Evolutionary conservation across 768 basidiomycete species (phyloP).

Genomic region (Grammothele lineata): DNA sequence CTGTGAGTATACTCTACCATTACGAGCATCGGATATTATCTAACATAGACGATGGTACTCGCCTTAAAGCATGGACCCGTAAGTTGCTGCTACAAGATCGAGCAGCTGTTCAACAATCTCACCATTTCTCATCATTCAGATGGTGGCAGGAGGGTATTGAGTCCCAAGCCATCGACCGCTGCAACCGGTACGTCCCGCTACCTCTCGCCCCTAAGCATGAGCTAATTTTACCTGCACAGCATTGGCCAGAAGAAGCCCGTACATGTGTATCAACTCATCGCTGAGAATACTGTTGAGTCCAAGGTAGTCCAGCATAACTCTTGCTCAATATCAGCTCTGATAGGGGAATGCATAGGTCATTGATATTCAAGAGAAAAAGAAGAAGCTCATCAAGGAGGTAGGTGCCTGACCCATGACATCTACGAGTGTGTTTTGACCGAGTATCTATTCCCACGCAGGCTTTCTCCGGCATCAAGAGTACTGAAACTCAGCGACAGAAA

Average conservation of each 20-base stretch:
- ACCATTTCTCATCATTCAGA: constrained; percentile 30
- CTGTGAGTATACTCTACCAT: constrained; percentile 47
- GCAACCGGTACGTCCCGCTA: constrained; percentile 53
- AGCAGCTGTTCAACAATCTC: too few species aligned
- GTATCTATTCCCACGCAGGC: constrained; percentile 61
- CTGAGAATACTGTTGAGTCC: constrained; percentile 84
- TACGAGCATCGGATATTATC: too few species aligned
- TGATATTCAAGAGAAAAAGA: constrained; percentile 86
- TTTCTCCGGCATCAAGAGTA: constrained; percentile 76
- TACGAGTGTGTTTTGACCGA: too few species aligned
- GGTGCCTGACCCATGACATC: constrained; percentile 5
- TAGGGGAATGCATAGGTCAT: too few species aligned
- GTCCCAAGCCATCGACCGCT: constrained; percentile 77
- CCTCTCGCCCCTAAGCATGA: too few species aligned
- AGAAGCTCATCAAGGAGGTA: constrained; percentile 72
- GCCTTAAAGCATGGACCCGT: constrained; percentile 73
- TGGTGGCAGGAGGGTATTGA: constrained; percentile 91
- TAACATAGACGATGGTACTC: too few species aligned
- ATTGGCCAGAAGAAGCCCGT: constrained; percentile 84
- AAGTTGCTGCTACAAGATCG: constrained; percentile 38
- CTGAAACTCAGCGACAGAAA: constrained; percentile 70
- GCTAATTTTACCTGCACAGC: constrained; percentile 27
- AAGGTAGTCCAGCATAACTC: constrained; percentile 56
- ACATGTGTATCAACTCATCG: constrained; percentile 86
- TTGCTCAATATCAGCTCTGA: background rate